Conservation (phyloP, 768 basidiomycete species). For the Boletus insuetus region DNA sequence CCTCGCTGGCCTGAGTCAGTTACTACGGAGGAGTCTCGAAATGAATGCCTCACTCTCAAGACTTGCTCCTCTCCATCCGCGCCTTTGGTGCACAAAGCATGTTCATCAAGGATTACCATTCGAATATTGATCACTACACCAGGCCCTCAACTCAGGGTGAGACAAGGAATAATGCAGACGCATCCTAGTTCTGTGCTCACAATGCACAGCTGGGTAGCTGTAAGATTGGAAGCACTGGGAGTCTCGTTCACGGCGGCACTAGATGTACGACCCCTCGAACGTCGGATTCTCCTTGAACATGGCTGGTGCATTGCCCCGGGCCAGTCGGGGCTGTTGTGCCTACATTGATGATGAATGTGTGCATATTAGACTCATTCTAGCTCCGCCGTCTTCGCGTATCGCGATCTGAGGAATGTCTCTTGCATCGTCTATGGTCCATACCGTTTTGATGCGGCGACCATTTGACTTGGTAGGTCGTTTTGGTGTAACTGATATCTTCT, state of each 20-base stretch:
- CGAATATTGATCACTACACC: constrained; percentile 36
- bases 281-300: constrained; percentile 13
- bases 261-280: constrained; percentile 32
- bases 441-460: too few relatives aligned
- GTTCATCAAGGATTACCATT: constrained; percentile 28
- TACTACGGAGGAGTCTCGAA: not conserved
- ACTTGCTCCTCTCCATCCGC: constrained; percentile 31
- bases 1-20: constrained; percentile 17
- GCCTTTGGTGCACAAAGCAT: constrained; percentile 37
- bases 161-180: too few relatives aligned
- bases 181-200: not conserved
- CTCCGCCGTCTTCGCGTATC: too few relatives aligned
- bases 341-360: not conserved
- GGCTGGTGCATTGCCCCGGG: constrained; percentile 7
- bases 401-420: too few relatives aligned
- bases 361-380: constrained; percentile 7
- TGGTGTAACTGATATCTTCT: too few relatives aligned
- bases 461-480: too few relatives aligned
- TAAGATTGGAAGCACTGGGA: constrained; percentile 41
- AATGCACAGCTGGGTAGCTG: constrained; percentile 29
- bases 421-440: too few relatives aligned
- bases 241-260: constrained; percentile 36
- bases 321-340: not conserved
- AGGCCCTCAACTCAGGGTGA: constrained; percentile 26
- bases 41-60: not conserved